Conservation (phyloP, 495 filamentous ascomycete genomes). For the Neurospora sp. region DNA sequence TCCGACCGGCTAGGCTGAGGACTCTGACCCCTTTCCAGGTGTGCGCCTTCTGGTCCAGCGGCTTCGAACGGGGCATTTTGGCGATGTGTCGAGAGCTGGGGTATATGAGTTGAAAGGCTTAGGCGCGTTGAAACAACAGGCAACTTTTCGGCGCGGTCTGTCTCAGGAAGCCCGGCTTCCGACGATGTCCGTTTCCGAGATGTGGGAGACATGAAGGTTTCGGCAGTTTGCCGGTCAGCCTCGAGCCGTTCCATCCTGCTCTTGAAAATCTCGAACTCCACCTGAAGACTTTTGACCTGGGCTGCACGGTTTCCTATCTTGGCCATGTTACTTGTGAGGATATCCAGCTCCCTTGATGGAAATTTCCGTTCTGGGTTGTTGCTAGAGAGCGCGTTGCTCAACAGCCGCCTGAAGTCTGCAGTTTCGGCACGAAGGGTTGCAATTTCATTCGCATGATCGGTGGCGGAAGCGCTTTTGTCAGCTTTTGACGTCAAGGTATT, state of each 20-base stretch:
- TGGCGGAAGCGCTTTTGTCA: neutral
- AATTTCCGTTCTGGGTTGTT: constrained; percentile 8
- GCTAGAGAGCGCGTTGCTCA: constrained; percentile 14
- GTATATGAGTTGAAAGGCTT: neutral
- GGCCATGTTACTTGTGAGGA: constrained; percentile 25
- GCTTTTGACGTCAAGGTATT: constrained; percentile 1
- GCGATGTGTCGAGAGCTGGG: neutral
- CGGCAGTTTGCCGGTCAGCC: neutral
- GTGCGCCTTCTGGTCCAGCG: neutral
- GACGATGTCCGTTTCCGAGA: constrained; percentile 7
- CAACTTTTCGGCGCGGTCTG: neutral
- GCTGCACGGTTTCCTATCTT: constrained; percentile 27
- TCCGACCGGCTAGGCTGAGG: neutral
- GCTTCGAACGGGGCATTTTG: neutral
- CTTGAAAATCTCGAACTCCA: constrained; percentile 31
- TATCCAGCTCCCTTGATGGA: constrained; percentile 25
- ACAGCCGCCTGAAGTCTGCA: constrained; percentile 16
- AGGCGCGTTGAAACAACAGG: neutral
- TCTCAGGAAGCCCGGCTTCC: neutral
- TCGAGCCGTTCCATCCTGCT: constrained; percentile 24
- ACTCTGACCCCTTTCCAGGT: rapidly evolving
- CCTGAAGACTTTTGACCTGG: constrained; percentile 30
- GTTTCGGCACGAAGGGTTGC: constrained; percentile 8
- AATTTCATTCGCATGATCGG: constrained; percentile 10
- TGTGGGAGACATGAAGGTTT: neutral